Base-by-base conservation (phyloP, 305 asterid genomes). In the Solanum chacoense region DNA sequence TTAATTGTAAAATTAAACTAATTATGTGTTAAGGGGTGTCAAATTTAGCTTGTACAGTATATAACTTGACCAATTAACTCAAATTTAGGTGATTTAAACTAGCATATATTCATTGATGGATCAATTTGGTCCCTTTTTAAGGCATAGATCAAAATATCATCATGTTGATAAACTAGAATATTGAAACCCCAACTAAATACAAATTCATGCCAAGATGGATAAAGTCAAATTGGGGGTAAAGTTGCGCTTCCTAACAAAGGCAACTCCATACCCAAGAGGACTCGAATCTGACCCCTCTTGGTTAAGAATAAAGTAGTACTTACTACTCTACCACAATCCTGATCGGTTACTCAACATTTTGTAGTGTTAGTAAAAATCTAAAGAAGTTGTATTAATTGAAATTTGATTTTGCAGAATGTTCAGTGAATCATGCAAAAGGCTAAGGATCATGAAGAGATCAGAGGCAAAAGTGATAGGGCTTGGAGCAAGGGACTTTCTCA, bases 391-490 rank as follows among this genome's bases (percentile, higher is more conserved):
- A 24, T 37, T 18, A 40, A 83, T 83, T 37, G 1, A 13, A 85
- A 2, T 63, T 22, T 67, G 34, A 28, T 80, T 74, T 78, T 91
- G 86, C 90, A 96, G 98, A 92, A 96, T 95, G 98, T 96, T 95
- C 87, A 87, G 81, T 24, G 98, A 94, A 88, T 92, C 97, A 2
- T 95, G 98, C 92, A 95, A 92, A 88, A 94, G 95, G 90, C 86
- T 96, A 91, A 93, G 98, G 95, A 93, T 95, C 1, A 96, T 93
- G 98, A 96, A 94, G 88, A 95, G 92, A 91, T 87, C 95, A 28
- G 97, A 95, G 72, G 95, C 95, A 18, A 92, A 91, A 18, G 93
- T 92, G 8, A 91, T 91, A 83, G 93, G 96, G 29, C 93, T 94
- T 87, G 91, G 90, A 11, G 91, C 94, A 78, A 93, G 93, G 71